phyloP scores from a whole-genome alignment of 192 early-diverging fungal genomes.

The Rhizophagus prolifer region DNA sequence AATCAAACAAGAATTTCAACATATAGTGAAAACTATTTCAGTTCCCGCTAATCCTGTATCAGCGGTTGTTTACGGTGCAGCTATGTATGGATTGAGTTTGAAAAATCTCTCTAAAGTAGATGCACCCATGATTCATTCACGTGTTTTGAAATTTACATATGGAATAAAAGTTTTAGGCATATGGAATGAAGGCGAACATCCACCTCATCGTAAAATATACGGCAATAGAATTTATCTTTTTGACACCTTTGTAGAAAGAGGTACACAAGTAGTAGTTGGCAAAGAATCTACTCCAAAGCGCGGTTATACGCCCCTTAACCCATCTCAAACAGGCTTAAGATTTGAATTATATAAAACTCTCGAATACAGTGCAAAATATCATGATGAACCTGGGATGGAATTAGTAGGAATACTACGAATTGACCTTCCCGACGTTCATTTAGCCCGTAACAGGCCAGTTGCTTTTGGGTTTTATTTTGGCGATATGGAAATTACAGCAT shows the following conservation, averaged over 20 bases:
- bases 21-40: neutral
- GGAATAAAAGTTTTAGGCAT: neutral
- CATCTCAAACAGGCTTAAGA: neutral
- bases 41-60: neutral
- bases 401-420: neutral
- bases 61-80: neutral
- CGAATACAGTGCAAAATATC: neutral
- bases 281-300: neutral
- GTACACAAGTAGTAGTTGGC: neutral
- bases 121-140: neutral
- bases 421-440: neutral
- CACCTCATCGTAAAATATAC: neutral
- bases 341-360: neutral
- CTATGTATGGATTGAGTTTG: neutral
- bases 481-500: neutral
- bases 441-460: neutral
- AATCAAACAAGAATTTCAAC: neutral
- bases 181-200: neutral
- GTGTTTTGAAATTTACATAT: neutral
- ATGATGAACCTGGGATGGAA: neutral
- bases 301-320: neutral
- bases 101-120: neutral
- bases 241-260: neutral
- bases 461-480: neutral
- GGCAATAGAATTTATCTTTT: neutral